Evolutionary conservation across 1,284 basidiomycete genomes (phyloP).

Genomic region (Malassezia restricta): DNA sequence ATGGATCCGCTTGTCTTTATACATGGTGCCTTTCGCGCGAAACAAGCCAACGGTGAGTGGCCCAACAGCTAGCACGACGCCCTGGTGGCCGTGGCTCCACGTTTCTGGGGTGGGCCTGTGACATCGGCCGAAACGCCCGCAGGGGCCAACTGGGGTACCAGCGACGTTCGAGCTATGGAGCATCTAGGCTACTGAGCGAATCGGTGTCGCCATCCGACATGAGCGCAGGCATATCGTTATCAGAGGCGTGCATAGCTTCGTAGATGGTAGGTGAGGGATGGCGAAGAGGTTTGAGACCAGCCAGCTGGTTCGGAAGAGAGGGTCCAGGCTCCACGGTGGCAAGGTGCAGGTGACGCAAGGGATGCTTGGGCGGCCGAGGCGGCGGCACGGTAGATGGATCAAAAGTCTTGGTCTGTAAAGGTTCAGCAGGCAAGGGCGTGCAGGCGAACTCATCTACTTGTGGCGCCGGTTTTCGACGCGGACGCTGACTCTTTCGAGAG

Average conservation of each 20-base stretch:
- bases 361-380: slow-evolving; percentile 8
- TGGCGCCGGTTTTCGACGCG: not conserved
- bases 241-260: not conserved
- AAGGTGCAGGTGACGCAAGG: not conserved
- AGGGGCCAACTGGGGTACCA: not conserved
- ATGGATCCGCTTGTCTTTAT: not conserved
- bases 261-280: no score
- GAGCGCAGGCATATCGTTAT: not conserved
- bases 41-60: not conserved
- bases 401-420: not conserved
- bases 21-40: not conserved
- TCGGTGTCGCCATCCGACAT: not conserved
- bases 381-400: not conserved
- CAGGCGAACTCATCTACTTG: not conserved
- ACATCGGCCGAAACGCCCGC: not conserved
- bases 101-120: not conserved
- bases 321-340: no score
- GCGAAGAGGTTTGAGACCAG: no score
- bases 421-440: not conserved
- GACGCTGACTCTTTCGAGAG: not conserved
- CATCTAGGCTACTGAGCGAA: not conserved
- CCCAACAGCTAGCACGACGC: not conserved
- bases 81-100: not conserved
- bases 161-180: not conserved
- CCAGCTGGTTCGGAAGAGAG: no score